phyloP scores from a whole-genome alignment of 2,329 filamentous ascomycete genomes.

The Pestalotiopsis sp. region DNA sequence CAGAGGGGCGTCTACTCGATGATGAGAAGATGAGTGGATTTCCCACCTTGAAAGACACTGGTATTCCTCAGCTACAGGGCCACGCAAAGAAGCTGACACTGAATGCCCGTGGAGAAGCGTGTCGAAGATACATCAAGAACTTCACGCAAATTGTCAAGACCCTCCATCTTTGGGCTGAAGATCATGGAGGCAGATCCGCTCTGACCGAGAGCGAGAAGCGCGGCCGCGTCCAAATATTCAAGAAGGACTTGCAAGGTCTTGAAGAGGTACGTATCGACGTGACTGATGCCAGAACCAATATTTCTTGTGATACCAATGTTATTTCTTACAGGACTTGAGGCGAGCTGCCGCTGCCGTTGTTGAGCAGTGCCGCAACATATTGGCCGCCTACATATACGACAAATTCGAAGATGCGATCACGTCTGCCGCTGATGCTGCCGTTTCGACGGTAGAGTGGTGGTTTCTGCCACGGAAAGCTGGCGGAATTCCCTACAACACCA shows the following conservation, averaged over 20 bases:
- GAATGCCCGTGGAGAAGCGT: conserved; percentile 36
- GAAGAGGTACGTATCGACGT: neutral
- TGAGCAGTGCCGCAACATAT: neutral
- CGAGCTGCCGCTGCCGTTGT: neutral
- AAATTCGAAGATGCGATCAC: conserved; percentile 1
- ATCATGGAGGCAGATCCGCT: conserved; percentile 13
- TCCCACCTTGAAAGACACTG: conserved; percentile 53
- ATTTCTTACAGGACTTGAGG: neutral
- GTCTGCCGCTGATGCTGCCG: neutral
- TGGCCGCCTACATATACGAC: neutral
- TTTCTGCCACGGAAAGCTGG: neutral
- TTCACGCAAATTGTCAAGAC: conserved; percentile 45
- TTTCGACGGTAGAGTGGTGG: neutral
- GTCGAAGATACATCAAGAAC: conserved; percentile 52
- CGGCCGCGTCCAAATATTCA: neutral
- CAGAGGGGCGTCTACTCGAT: conserved; percentile 54
- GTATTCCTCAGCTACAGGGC: conserved; percentile 58
- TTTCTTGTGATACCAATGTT: neutral
- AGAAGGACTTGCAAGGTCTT: neutral
- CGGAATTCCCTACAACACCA: neutral
- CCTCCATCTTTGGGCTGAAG: conserved; percentile 35
- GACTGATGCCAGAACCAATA: neutral
- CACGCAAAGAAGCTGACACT: conserved; percentile 63
- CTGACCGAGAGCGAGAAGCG: conserved; percentile 23
- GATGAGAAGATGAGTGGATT: conserved; percentile 56